Evolutionary conservation across 768 basidiomycete species (phyloP).

Genomic region (Pulveroboletus sp.): DNA sequence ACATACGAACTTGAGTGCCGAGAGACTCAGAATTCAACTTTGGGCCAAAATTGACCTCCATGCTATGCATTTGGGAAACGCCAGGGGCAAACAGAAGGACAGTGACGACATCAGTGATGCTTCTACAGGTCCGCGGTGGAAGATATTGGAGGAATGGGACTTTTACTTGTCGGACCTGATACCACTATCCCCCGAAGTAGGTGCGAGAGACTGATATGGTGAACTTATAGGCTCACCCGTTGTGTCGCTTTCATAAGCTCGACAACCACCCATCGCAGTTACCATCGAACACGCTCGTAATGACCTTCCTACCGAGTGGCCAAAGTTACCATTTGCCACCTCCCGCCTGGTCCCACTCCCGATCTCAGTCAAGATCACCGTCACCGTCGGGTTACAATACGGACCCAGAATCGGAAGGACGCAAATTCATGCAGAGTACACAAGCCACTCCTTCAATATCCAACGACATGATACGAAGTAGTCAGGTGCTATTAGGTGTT

Average conservation of each 20-base stretch:
- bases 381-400: slow-evolving; percentile 70
- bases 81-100: slow-evolving; percentile 48
- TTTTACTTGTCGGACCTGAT: slow-evolving; percentile 55
- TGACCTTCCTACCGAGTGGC: slow-evolving; percentile 60
- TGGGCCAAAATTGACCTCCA: slow-evolving; percentile 46
- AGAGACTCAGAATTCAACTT: slow-evolving; percentile 51
- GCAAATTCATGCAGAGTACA: slow-evolving; percentile 37
- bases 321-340: slow-evolving; percentile 57
- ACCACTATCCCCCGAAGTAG: slow-evolving; percentile 59
- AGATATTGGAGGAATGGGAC: slow-evolving; percentile 62
- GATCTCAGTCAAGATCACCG: slow-evolving; percentile 38
- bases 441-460: slow-evolving; percentile 14
- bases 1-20: slow-evolving; percentile 50
- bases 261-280: slow-evolving; percentile 42
- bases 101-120: slow-evolving; percentile 6
- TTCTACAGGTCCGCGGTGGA: slow-evolving; percentile 48
- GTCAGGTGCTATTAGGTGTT: slow-evolving; percentile 11
- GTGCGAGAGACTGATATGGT: slow-evolving; percentile 22
- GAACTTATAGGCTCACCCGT: slow-evolving; percentile 10
- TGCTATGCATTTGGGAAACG: slow-evolving; percentile 11
- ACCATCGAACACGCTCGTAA: slow-evolving; percentile 69
- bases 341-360: slow-evolving; percentile 24
- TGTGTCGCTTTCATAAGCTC: slow-evolving; percentile 26
- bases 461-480: slow-evolving; percentile 17
- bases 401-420: slow-evolving; percentile 60